Conservation (phyloP, 2,329 filamentous ascomycete genomes). For the Bipolaris oryzae region DNA sequence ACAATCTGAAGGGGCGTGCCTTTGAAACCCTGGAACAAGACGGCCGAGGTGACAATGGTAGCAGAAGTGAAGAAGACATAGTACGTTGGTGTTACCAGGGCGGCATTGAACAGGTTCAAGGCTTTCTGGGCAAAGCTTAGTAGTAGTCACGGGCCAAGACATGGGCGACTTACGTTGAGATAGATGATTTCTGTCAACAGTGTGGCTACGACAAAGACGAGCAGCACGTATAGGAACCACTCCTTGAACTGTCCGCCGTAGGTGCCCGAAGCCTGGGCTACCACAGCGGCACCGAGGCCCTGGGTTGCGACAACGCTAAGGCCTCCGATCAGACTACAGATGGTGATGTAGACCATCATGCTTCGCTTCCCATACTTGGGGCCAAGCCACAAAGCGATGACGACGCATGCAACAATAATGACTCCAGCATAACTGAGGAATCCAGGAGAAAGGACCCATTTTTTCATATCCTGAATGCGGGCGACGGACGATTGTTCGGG, state of each 20-base stretch:
- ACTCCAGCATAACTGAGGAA: conserved; percentile 86
- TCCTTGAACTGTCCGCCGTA: conserved; percentile 83
- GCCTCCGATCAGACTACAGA: conserved; percentile 93
- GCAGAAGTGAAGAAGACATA: conserved; percentile 98
- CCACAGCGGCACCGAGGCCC: conserved; percentile 86
- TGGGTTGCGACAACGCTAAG: conserved; percentile 95
- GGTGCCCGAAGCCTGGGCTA: conserved; percentile 80
- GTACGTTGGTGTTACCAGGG: conserved; percentile 95
- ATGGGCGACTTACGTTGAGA: conserved; percentile 75
- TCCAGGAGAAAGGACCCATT: conserved; percentile 82
- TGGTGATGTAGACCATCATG: conserved; percentile 96
- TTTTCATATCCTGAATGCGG: conserved; percentile 90
- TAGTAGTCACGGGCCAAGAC: conserved; percentile 6
- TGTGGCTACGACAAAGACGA: conserved; percentile 90
- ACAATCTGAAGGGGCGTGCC: conserved; percentile 79
- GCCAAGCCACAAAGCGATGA: conserved; percentile 79
- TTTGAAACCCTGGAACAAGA: conserved; percentile 93
- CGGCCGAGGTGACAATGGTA: conserved; percentile 90
- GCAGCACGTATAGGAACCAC: conserved; percentile 92
- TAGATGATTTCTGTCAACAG: conserved; percentile 93
- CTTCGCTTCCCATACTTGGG: conserved; percentile 93
- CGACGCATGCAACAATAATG: conserved; percentile 72
- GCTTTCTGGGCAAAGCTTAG: conserved; percentile 74
- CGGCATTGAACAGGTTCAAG: conserved; percentile 94
- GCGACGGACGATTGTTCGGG: conserved; percentile 82